These are phyloP conservation scores for Ganoderma multipileum DNA, from an alignment of 1,284 basidiomycete genomes.

Conservation along the genomic window DNA sequence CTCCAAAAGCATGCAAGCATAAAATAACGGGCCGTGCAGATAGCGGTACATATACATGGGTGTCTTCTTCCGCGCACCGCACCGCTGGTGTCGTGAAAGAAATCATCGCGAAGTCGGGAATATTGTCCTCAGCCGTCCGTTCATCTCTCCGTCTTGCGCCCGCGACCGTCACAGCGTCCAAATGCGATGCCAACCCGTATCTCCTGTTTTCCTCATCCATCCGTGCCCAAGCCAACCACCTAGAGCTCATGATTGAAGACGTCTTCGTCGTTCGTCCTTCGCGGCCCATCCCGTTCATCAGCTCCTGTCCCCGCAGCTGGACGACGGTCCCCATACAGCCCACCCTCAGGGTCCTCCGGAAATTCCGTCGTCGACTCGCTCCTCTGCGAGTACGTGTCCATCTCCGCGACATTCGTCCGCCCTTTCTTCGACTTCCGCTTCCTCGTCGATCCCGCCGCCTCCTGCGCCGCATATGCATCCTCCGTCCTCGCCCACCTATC, in stretches of 20 bases:
- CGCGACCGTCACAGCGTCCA: not conserved
- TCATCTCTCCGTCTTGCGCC: not conserved
- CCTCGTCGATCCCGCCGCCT: constrained; percentile 40
- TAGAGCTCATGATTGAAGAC: constrained; percentile 59
- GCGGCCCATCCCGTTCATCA: constrained; percentile 16
- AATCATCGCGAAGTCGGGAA: constrained; percentile 7
- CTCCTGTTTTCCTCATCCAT: constrained; percentile 7
- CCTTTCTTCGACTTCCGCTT: constrained; percentile 56
- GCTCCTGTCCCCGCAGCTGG: constrained; percentile 14
- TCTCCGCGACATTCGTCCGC: constrained; percentile 51
- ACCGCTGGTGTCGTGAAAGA: constrained; percentile 19
- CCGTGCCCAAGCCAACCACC: not conserved
- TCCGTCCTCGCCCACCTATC: constrained; percentile 85
- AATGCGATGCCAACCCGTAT: not conserved
- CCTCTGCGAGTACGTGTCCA: constrained; percentile 52
- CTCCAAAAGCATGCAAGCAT: constrained; percentile 14
- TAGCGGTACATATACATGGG: constrained; percentile 29
- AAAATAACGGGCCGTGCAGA: constrained; percentile 20
- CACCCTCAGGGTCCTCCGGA: constrained; percentile 77
- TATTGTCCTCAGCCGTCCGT: constrained; percentile 6
- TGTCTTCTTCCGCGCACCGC: constrained; percentile 26
- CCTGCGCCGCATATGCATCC: constrained; percentile 71
- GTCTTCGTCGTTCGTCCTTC: constrained; percentile 39
- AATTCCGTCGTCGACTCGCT: constrained; percentile 59
- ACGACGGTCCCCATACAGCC: constrained; percentile 56